Evolutionary conservation across 805 yeast genomes (phyloP).

Genomic region (Metschnikowia cubensis): DNA sequence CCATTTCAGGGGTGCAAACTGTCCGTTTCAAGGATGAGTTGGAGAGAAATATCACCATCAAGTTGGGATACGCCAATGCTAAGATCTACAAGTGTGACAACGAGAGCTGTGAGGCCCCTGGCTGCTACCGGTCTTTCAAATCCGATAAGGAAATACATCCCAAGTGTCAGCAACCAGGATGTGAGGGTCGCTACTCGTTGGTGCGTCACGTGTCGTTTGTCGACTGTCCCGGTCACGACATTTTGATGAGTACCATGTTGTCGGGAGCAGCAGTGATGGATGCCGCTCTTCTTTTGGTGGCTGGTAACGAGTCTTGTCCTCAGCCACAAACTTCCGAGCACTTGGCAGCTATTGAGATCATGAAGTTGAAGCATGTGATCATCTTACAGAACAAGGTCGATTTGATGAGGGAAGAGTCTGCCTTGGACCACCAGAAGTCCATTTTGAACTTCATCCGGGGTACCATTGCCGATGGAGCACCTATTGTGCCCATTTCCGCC

Average conservation of each 20-base stretch:
- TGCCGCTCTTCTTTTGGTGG: constrained; percentile 92
- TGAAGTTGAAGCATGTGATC: constrained; percentile 95
- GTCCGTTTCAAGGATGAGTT: constrained; percentile 98
- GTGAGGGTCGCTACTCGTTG: constrained; percentile 82
- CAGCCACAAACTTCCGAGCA: constrained; percentile 99
- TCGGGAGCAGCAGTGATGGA: constrained; percentile 99
- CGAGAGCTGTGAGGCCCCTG: constrained; percentile 86
- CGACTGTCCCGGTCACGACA: constrained; percentile 99
- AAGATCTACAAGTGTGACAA: constrained; percentile 92
- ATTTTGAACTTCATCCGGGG: constrained; percentile 92
- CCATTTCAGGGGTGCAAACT: constrained; percentile 97
- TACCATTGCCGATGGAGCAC: constrained; percentile 98
- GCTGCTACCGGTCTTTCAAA: constrained; percentile 89
- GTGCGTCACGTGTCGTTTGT: constrained; percentile 97
- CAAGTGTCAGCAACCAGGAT: constrained; percentile 82
- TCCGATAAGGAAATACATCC: constrained; percentile 95
- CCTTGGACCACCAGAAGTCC: constrained; percentile 91
- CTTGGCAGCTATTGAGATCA: constrained; percentile 98
- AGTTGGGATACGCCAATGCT: constrained; percentile 98
- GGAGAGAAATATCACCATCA: constrained; percentile 98
- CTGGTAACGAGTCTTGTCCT: constrained; percentile 99
- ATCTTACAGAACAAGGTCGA: constrained; percentile 97
- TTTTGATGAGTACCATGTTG: constrained; percentile 99
- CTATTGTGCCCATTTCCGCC: constrained; percentile 97
- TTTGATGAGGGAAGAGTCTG: constrained; percentile 95